phyloP scores from a whole-genome alignment of 2,329 filamentous ascomycete species.

The Alternaria longipes region DNA sequence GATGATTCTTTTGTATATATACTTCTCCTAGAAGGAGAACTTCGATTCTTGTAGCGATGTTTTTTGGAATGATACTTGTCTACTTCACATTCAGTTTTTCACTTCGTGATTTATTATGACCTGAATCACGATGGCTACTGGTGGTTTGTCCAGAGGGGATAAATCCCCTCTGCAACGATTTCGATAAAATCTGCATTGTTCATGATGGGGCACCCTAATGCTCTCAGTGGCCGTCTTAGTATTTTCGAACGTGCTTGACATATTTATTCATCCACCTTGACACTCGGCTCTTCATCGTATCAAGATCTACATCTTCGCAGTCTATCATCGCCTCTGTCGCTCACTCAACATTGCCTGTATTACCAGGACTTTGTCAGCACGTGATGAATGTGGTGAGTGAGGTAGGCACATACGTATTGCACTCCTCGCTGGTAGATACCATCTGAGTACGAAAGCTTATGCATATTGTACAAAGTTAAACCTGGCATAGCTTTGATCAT shows the following conservation, averaged over 20 bases:
- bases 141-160: not conserved
- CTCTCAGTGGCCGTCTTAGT: not conserved
- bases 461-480: too few relatives aligned
- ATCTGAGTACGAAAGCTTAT: too few relatives aligned
- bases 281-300: not conserved
- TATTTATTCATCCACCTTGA: not conserved
- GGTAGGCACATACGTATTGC: too few relatives aligned
- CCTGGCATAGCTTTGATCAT: too few relatives aligned
- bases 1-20: constrained; percentile 11
- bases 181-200: not conserved
- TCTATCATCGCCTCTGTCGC: not conserved
- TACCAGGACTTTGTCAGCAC: too few relatives aligned
- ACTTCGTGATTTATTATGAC: not conserved
- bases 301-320: not conserved
- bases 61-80: constrained; percentile 14
- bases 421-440: too few relatives aligned
- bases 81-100: not conserved
- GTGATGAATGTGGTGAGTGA: too few relatives aligned
- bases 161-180: not conserved
- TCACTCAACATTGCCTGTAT: too few relatives aligned
- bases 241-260: not conserved
- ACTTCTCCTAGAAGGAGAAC: constrained; percentile 15
- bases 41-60: constrained; percentile 24
- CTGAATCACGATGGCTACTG: not conserved
- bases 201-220: not conserved